Conservation (phyloP, 1,284 basidiomycete species). For the Binderoboletus segoi region DNA sequence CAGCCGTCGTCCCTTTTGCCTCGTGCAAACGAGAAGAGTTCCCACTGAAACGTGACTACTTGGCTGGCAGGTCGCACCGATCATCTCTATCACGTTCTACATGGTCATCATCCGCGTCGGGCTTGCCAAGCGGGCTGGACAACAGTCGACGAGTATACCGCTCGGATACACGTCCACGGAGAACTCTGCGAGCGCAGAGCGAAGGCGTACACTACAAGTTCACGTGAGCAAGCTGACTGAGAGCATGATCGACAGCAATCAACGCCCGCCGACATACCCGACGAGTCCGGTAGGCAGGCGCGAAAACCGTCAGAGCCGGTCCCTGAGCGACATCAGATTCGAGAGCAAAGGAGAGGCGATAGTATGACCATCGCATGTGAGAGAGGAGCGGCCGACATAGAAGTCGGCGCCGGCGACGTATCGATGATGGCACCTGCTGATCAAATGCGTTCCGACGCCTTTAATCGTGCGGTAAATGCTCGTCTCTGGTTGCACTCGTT, state of each 20-base stretch:
- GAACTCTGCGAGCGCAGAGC: neutral
- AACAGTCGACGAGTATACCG: neutral
- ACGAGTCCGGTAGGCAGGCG: neutral
- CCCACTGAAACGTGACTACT: neutral
- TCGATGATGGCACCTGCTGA: neutral
- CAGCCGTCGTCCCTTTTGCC: neutral
- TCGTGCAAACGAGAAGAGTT: neutral
- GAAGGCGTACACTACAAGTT: neutral
- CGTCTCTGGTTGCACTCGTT: no score
- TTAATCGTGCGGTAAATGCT: no score
- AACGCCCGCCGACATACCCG: neutral
- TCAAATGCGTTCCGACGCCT: no score
- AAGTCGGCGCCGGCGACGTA: neutral
- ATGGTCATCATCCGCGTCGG: constrained; percentile 2
- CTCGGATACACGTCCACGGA: neutral
- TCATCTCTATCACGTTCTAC: constrained; percentile 2
- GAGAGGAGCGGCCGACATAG: no score
- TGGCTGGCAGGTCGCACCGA: neutral
- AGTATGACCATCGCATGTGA: neutral
- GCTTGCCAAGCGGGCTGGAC: neutral
- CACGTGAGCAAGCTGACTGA: neutral
- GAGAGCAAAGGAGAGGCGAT: neutral
- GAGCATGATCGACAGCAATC: neutral
- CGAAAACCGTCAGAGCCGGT: neutral
- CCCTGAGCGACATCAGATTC: neutral